A percentile compares a stretch with the other conserved stretches of the same genome.
phyloP scores from a whole-genome alignment of 2,329 filamentous ascomycete genomes.

The Pezicula rhizophila region DNA sequence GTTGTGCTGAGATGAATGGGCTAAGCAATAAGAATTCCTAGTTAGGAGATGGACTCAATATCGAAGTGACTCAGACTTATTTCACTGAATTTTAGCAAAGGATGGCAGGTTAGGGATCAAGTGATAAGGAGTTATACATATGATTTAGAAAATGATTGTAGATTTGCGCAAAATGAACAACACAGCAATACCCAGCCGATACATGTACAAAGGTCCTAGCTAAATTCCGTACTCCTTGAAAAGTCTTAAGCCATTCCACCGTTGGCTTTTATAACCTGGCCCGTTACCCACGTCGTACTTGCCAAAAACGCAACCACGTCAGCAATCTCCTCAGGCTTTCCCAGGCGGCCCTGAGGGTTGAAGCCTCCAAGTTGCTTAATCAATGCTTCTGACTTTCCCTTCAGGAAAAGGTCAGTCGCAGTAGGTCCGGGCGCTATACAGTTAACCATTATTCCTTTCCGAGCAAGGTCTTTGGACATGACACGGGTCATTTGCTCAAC shows the following conservation, averaged over 20 bases:
- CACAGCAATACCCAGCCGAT: no score
- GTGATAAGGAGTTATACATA: no score
- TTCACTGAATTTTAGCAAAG: no score
- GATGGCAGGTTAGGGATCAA: no score
- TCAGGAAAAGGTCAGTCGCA: conserved; percentile 42
- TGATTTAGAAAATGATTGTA: no score
- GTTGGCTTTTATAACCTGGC: conserved; percentile 22
- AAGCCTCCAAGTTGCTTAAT: conserved; percentile 33
- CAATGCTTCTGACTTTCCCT: conserved; percentile 32
- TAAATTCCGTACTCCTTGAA: not conserved
- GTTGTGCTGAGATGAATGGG: not conserved
- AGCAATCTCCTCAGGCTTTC: conserved; percentile 42
- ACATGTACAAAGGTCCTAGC: no score
- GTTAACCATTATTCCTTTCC: conserved; percentile 43
- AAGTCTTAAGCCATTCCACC: conserved; percentile 19
- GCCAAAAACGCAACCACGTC: conserved; percentile 35
- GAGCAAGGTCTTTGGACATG: conserved; percentile 43
- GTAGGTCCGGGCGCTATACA: conserved; percentile 46
- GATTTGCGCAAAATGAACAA: no score
- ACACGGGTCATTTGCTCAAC: conserved; percentile 47
- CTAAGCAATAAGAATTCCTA: no score
- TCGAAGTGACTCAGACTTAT: no score
- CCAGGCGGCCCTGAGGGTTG: conserved; percentile 39
- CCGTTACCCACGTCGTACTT: conserved; percentile 17
- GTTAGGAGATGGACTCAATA: no score